Evolutionary conservation across 2,329 filamentous ascomycete species (phyloP), one percentile per base, ranked within the genome.

Genomic region (Claviceps digitariae): DNA sequence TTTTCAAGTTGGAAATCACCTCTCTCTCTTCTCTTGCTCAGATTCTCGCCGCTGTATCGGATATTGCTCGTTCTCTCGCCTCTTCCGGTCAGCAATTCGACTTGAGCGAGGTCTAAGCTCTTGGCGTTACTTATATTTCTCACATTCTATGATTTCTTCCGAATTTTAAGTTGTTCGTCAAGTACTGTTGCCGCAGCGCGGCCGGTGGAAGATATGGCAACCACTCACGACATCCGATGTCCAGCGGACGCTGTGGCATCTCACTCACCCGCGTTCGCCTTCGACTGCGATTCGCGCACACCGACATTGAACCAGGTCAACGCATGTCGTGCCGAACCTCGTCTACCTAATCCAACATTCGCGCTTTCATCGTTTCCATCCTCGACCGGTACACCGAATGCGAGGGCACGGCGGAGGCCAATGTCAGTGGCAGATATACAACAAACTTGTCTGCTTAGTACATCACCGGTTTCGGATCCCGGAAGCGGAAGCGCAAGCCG

Each of bases 281-380:
- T 61, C 64, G 47, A 54, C 2, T 8, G 43, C 15, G 41, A 36
- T 9, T 13, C 27, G 20, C 20, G 17, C 17, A 40, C 43, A 20
- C 17, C 29, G 9, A 36, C 31, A 23, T 51, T n/a, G 20, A 49
- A 34, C 8, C 34, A 45, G 10, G 41, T 34, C 15, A 25, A 7
- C 12, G 29, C 47, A 27, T 29, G 38, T 21, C 43, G 49, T 13
- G 51, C 54, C 50, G 56, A 60, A 31, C 46, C 59, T 10, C 76
- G 77, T 51, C 72, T 72, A 50, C 81, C 81, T 48, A 85, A 85
- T 52, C 82, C 83, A 31, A 76, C 75, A 6, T 86, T 86, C 61
- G 74, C 81, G 54, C 86, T 86, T 60, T 83, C 82, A 1, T 67
- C 72, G 23, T 67, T 70, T 47, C 67, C 74, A 8, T 64, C 75